Evolutionary conservation across 2,329 filamentous ascomycete species (phyloP), one percentile per base, ranked within the genome.

Genomic region (Phaeosphaeriaceae sp.): DNA sequence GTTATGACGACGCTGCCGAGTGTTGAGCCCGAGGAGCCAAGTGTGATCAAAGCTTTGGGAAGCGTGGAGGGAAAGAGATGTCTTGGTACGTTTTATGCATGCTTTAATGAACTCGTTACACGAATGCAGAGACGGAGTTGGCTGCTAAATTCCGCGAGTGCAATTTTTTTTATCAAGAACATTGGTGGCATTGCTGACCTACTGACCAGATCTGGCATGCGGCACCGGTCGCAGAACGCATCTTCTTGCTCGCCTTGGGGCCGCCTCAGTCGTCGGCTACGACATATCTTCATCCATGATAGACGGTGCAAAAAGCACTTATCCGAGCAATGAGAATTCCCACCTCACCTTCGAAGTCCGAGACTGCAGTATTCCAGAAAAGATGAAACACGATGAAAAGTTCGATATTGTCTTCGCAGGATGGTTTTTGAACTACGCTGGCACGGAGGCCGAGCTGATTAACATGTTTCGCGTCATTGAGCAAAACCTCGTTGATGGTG

Each of bases 401-500:
- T 68, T 58, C 46, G 64, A 68, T 46, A 29, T 67, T 26, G 58
- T 68, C 35, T 68, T 70, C 43, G 66, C 65, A 17, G 65, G 61
- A 36, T 70, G 64, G 63, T 66, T 70, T 21, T 55, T 68, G 36
- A 70, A 70, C 52, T 68, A 70, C 38, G 66, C 66, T 2, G 62
- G 60, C 41, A 62, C 57, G 0, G 56, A 60, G 38, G 13, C 11
- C 2, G 61, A 65, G 29, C 44, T 70, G 1, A 50, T 43, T 1
- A 47, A 34, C 38, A 66, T 70, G 65, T 67, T 67, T 38, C 41
- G 47, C 26, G 57, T 63, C 3, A 62, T 68, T 11, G 46, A 50
- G 18, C 11, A 30, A 12, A 60, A 63, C 33, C 50, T 70, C n/a
- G 29, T 17, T 2, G 21, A 18, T 0, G 52, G 33, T 4, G 66